Base-by-base conservation (phyloP, 148 eudicot species). In the Rhododendron simsii region DNA sequence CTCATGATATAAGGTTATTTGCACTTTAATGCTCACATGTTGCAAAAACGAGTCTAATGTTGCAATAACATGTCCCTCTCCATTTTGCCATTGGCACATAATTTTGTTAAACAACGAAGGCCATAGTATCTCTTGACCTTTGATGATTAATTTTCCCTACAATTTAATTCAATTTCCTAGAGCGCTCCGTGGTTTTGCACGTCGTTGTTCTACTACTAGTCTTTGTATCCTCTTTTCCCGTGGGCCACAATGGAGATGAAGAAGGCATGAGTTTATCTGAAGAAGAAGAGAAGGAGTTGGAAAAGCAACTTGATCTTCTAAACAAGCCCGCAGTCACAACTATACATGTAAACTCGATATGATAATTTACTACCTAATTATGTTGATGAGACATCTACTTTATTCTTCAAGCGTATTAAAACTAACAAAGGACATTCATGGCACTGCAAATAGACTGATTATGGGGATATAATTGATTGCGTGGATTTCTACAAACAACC, bases 401-500 rank as follows among this genome's bases (percentile, higher is more conserved):
- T 30, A 71, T 11, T 71, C 13, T 39, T 71, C 13, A 71, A 11
- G 39, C 16, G 3, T 10, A 11, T 12, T 1, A 28, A 71, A 30
- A 28, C 13, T 30, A 71, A 71, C 30, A 11, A 71, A 13, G 39
- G 14, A 39, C 30, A 30, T 8, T 47, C 8, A 67, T 67, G 0
- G 73, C 21, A 3, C 0, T n/a, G 15, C 23, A 5, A 7, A 28
- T 5, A 71, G 76, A 71, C 76, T 28, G 76, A 71, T 9, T 28
- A 71, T 71, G 76, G 76, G 2, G 76, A 71, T 30, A 28, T 30
- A 28, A 7, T 7, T 4, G 76, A 28, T 71, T 71, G 76, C 2
- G 76, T 71, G 76, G 76, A 71, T 71, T 71, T 71, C 41, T 71
- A 71, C 20, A 71, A 71, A 3, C 76, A 71, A 71, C 76, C 76